A percentile compares a stretch with the other conserved stretches of the same genome.
Evolutionary conservation across 192 early-diverging fungal genomes (phyloP).

Genomic region (Mortierella claussenii): DNA sequence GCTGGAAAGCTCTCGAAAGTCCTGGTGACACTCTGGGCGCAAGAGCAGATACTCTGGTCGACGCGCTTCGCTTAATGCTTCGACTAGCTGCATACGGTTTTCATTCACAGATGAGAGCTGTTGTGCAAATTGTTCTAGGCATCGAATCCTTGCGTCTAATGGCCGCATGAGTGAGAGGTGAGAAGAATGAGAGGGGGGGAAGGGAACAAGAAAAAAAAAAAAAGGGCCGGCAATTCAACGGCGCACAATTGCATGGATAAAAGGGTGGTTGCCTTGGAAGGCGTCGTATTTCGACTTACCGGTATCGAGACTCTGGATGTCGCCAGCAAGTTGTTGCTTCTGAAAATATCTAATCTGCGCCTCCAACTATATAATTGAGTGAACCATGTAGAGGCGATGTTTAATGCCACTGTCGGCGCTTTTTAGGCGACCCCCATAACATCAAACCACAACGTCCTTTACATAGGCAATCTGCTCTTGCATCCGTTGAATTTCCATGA

Average conservation of each 20-base stretch:
- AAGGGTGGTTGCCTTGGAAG: neutral
- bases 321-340: conserved; percentile 4
- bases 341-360: conserved; percentile 2
- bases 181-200: neutral
- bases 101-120: neutral
- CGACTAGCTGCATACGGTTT: conserved; percentile 9
- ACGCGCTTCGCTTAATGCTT: neutral
- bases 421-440: too few relatives aligned
- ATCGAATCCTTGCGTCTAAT: conserved; percentile 19
- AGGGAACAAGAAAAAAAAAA: neutral
- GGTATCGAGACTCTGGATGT: neutral
- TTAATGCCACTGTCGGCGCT: neutral
- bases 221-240: neutral
- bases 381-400: neutral
- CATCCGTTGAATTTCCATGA: conserved; percentile 3
- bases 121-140: neutral
- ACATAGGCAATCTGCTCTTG: too few relatives aligned
- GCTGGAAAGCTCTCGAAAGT: conserved; percentile 8
- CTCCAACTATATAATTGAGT: neutral
- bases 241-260: too few relatives aligned
- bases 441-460: too few relatives aligned
- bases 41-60: neutral
- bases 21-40: conserved; percentile 8
- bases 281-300: neutral
- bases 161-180: too few relatives aligned